Conservation (phyloP, 139 green algal genomes). For the Chlamydomonas incerta region DNA sequence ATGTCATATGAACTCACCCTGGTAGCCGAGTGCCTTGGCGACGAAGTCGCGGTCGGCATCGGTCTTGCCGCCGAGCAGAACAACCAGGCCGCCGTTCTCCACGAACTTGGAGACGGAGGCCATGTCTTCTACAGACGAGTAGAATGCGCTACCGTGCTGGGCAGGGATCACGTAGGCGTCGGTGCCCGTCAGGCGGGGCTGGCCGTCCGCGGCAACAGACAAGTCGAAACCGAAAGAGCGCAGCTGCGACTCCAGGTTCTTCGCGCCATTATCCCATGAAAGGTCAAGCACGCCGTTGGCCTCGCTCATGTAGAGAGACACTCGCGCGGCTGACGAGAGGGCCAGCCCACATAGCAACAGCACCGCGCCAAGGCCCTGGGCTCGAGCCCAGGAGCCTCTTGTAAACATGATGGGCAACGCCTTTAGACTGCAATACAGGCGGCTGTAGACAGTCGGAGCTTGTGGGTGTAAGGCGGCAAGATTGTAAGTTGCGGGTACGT, state of each 20-base stretch:
- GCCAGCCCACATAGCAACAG: too few species aligned
- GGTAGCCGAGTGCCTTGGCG: background rate
- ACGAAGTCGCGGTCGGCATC: background rate
- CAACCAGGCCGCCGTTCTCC: background rate
- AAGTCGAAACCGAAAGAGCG: background rate
- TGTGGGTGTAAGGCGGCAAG: too few species aligned
- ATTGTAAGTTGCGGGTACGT: too few species aligned
- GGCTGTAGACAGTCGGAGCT: too few species aligned
- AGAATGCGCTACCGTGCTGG: background rate
- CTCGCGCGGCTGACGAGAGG: too few species aligned
- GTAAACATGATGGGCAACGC: too few species aligned
- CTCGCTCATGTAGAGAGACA: constrained; percentile 5
- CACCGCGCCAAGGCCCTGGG: too few species aligned
- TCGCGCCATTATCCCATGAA: background rate
- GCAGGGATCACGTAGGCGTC: background rate
- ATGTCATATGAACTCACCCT: background rate
- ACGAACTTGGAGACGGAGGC: background rate
- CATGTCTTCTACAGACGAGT: background rate
- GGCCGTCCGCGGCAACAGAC: background rate
- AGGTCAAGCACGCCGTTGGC: constrained; percentile 1
- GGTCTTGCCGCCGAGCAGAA: background rate
- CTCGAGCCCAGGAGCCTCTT: too few species aligned
- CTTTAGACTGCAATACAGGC: too few species aligned
- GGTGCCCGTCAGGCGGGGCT: constrained; percentile 24
- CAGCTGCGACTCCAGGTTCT: constrained; percentile 31